Conservation (phyloP, 1,284 basidiomycete species). For the Apiotrichum akiyoshidainum region DNA sequence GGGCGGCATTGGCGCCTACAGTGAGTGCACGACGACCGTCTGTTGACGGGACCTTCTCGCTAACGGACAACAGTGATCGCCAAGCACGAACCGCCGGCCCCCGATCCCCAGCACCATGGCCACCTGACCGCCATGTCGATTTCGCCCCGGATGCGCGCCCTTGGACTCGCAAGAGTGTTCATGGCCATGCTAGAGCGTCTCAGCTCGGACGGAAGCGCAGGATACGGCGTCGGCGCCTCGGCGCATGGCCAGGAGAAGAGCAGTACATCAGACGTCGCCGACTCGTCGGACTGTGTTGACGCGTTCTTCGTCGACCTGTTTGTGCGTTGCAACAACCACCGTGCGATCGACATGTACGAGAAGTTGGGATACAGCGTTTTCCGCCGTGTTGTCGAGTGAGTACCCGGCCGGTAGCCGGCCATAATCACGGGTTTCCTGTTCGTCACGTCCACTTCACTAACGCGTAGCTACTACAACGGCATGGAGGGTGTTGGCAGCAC, state of each 20-base stretch:
- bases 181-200: slow-evolving; percentile 48
- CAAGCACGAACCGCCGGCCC: slow-evolving; percentile 49
- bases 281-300: slow-evolving; percentile 36
- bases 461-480: slow-evolving; percentile 46
- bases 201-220: slow-evolving; percentile 24
- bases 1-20: slow-evolving; percentile 32
- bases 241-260: background rate
- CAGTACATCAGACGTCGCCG: background rate
- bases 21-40: slow-evolving; percentile 22
- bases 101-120: slow-evolving; percentile 48
- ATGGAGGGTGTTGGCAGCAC: slow-evolving; percentile 48
- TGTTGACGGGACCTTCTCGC: background rate
- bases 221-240: slow-evolving; percentile 12
- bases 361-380: slow-evolving; percentile 50
- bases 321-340: slow-evolving; percentile 49
- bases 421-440: background rate
- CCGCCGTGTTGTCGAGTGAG: slow-evolving; percentile 51
- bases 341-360: slow-evolving; percentile 51
- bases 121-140: slow-evolving; percentile 51
- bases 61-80: slow-evolving; percentile 41
- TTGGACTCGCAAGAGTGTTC: slow-evolving; percentile 47
- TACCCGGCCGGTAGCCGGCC: slow-evolving; percentile 4
- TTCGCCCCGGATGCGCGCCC: slow-evolving; percentile 39
- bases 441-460: background rate
- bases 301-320: slow-evolving; percentile 52